Evolutionary conservation across 148 eudicot genomes (phyloP), one percentile per base, ranked within the genome.

Genomic region (Chenopodium berlandieri): DNA sequence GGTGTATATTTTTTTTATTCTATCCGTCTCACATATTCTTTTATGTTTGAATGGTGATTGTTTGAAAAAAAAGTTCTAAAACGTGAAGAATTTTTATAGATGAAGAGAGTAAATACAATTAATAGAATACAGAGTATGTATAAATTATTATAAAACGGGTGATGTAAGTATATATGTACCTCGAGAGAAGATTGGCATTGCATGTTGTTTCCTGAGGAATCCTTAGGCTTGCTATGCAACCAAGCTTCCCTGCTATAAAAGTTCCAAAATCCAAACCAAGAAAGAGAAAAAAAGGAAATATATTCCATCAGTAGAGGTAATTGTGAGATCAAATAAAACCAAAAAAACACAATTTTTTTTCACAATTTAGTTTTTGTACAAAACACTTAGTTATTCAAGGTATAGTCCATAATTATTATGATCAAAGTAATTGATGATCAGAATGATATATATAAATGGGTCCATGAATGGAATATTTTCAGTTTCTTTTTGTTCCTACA

Each of bases 171-270:
- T 50, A 22, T 56, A 56, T 56, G 80, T 70, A 93, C 97, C 95
- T 95, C 94, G 79, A 87, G 85, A 85, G 95, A 90, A 84, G 95
- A 91, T 85, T 85, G 87, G 23, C 82, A 85, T 44, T 88, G 91
- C 74, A 84, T 81, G 81, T 81, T 82, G 84, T 85, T 86, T 83
- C 83, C 97, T 83, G 80, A 87, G 78, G 78, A 86, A 76, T 93
- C 96, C 79, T 80, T 89, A 68, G 81, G 76, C 69, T 90, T 93
- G 34, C 94, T 94, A 87, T 90, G 90, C 94, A 95, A 82, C 97
- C 98, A 95, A 79, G 93, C 90, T 89, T 95, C 98, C 85, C 94
- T 95, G 86, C 93, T 90, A 83, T 85, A 88, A 88, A 85, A 83
- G 73, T 60, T 76, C 34, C 6, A 27, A 22, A 87, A 25, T 76